Base-by-base conservation (phyloP, 345 rosid genomes). In the Hypericum perforatum region DNA sequence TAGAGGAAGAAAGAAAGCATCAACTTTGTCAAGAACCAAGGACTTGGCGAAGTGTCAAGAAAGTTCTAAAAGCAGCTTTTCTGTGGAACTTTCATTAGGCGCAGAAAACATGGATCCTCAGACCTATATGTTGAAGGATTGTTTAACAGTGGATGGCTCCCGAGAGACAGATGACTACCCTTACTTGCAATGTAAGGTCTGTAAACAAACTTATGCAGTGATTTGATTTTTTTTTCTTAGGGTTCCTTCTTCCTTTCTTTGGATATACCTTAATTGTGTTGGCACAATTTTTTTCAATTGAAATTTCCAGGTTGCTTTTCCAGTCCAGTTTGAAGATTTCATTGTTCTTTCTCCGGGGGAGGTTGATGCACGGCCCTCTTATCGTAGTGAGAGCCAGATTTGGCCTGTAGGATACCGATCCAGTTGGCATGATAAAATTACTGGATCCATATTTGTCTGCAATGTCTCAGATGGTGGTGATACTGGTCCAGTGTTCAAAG, bases 361-460 rank as follows among this genome's bases (percentile, higher is more conserved):
- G 42, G 60, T 70, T 49, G 75, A 70, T 62, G 57, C 68, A 38
- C 64, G 75, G n/a, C 68, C 68, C 39, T 54, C 62, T 37, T 70
- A 70, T 48, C 75, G 66, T 54, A 50, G 32, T 16, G 12, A 50
- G 41, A 62, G 43, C 68, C 75, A 62, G 53, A 66, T 70, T 36
- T 70, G 75, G 75, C 75, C 75, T 48, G 55, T 70, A 14, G 75
- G 71, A 22, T 70, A 66, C 61, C 58, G 46, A 50, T 70, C 71
- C 59, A 61, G 65, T 39, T 70, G 75, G 75, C 75, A 70, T 66
- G 75, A 70, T 57, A 70, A 66, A 58, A 58, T 70, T 54, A 62
- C 71, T 14, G 75, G 75, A 8, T 70, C 75, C 46, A 56, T 70
- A 53, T 70, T 70, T 54, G 49, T 56, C 14, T 65, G 68, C 45